Evolutionary conservation across 345 rosid genomes (phyloP).

Genomic region (Hevea brasiliensis): DNA sequence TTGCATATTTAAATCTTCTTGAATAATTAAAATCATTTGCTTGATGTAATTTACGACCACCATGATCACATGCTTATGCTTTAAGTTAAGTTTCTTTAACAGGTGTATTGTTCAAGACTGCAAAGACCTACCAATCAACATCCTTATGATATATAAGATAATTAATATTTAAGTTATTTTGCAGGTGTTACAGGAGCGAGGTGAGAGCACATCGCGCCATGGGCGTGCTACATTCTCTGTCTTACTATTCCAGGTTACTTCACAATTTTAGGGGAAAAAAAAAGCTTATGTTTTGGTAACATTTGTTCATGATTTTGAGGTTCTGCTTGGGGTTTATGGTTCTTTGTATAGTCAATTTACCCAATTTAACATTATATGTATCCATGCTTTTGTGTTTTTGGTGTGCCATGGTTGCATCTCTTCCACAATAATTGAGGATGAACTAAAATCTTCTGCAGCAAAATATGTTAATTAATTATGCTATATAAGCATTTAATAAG

Average conservation of each 20-base stretch:
- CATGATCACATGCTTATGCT: background rate
- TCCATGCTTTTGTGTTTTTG: conserved; percentile 10
- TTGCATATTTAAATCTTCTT: background rate
- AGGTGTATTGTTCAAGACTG: conserved; percentile 8
- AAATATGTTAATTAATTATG: conserved; percentile 14
- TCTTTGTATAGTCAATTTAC: conserved; percentile 13
- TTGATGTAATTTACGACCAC: background rate
- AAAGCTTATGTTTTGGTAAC: background rate
- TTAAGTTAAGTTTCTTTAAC: background rate
- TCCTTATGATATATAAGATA: conserved; percentile 18
- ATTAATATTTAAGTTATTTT: conserved; percentile 22
- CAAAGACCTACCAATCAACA: background rate
- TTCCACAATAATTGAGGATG: conserved; percentile 12
- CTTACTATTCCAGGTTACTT: conserved; percentile 87
- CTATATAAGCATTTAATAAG: background rate
- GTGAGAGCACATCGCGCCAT: conserved; percentile 99
- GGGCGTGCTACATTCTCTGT: conserved; percentile 99
- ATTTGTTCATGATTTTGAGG: conserved; percentile 11
- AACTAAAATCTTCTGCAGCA: conserved; percentile 6
- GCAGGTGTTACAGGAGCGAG: conserved; percentile 98
- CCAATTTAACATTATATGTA: conserved; percentile 4
- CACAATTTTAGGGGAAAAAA: background rate
- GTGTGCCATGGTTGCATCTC: conserved; percentile 1
- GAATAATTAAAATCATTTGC: background rate
- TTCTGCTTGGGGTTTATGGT: conserved; percentile 21